Percentiles rank a stretch among this genome's conserved stretches.
phyloP scores from a whole-genome alignment of 2,329 filamentous ascomycete genomes.

The Botrytis hyacinthi region DNA sequence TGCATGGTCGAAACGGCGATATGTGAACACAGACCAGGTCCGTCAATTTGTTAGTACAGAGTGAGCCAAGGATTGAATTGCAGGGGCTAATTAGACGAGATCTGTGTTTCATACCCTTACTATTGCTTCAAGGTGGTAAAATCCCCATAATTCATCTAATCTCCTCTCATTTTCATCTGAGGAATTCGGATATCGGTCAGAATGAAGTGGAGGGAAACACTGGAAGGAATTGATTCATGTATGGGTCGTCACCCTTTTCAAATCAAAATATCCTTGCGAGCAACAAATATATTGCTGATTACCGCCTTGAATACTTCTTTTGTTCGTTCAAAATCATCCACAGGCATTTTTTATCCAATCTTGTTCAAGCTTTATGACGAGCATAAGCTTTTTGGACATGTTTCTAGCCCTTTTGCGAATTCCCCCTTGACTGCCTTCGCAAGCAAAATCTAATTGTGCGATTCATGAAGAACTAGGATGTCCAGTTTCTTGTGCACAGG shows the following conservation, averaged over 20 bases:
- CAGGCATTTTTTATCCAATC: background rate
- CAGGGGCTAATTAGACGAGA: background rate
- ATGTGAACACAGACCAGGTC: background rate
- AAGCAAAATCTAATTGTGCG: background rate
- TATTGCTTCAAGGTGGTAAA: background rate
- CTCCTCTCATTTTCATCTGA: background rate
- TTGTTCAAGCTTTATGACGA: background rate
- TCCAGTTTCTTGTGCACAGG: background rate
- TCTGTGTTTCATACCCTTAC: conserved; percentile 5
- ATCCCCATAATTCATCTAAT: background rate
- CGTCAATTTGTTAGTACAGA: background rate
- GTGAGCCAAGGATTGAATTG: background rate
- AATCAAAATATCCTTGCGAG: conserved; percentile 11
- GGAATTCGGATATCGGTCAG: background rate
- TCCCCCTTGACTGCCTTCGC: too few relatives aligned
- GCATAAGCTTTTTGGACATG: background rate
- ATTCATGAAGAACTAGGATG: background rate
- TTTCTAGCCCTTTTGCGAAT: background rate
- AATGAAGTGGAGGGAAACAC: background rate
- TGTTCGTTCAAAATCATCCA: background rate
- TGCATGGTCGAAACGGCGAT: background rate
- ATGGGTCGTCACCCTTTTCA: conserved; percentile 9
- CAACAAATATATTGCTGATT: conserved; percentile 19
- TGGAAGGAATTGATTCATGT: background rate
- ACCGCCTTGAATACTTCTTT: conserved; percentile 10